Conservation (phyloP, 176 grass and related monocot species). For the Phoenix dactylifera region DNA sequence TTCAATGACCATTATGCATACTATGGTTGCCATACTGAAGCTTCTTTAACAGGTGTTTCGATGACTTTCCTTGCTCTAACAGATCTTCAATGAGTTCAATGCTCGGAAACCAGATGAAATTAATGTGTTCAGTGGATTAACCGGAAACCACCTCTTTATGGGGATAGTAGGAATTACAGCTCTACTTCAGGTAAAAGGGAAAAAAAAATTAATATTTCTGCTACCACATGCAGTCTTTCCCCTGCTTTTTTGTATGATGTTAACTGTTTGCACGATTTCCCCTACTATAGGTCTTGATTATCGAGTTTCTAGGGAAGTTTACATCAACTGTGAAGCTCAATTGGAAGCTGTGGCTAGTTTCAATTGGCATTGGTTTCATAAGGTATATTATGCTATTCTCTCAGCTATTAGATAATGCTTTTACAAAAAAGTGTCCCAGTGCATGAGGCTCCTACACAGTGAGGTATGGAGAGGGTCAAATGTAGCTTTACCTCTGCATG, state of each 20-base stretch:
- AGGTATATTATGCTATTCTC: background rate
- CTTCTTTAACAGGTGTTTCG: background rate
- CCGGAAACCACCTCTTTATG: conserved; percentile 60
- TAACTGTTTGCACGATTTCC: background rate
- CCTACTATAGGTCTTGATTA: conserved; percentile 48
- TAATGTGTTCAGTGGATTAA: conserved; percentile 75
- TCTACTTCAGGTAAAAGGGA: conserved; percentile 55
- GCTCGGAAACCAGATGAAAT: conserved; percentile 71
- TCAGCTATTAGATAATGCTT: background rate
- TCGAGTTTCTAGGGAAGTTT: conserved; percentile 95
- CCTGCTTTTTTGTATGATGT: no score
- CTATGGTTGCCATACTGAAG: no score
- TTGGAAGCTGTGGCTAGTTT: conserved; percentile 88
- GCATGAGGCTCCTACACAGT: no score
- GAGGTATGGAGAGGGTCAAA: no score
- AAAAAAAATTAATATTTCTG: conserved; percentile 2
- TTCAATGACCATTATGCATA: background rate
- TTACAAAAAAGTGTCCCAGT: no score
- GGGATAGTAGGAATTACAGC: conserved; percentile 51
- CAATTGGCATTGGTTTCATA: conserved; percentile 26
- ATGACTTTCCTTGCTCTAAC: background rate
- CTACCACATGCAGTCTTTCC: no score
- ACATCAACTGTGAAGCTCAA: conserved; percentile 50
- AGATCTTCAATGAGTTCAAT: conserved; percentile 96
- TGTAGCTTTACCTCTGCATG: no score